Evolutionary conservation across 495 filamentous ascomycete genomes (phyloP), one percentile per base, ranked within the genome.

Genomic region (Xylaria venustula): DNA sequence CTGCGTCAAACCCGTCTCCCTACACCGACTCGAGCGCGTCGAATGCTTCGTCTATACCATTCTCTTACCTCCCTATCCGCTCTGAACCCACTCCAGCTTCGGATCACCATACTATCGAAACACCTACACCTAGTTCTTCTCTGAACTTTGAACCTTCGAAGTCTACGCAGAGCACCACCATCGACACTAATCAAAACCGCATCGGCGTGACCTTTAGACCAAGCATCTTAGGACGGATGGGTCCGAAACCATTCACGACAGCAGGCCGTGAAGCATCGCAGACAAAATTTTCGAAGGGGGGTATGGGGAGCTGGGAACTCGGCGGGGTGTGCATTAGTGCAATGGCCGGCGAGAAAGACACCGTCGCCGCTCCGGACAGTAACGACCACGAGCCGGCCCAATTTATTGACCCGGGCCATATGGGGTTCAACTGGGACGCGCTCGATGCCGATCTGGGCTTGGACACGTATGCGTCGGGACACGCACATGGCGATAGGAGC

Each of bases 121-220:
- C n/a, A n/a, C n/a, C 30, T 15, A 25, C 5, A n/a, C 19, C 32
- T 5, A 52, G n/a, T n/a, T 14, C 26, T 7, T 6, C 23, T 34
- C 34, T 12, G 28, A 54, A 8, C 36, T 44, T 25, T 15, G 40
- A 55, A 19, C 9, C 37, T 32, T 32, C 40, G 2, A 55, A 44
- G n/a, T 23, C 53, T 23, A 44, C 17, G 14, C 51, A 54, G 36
- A 28, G 26, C n/a, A n/a, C 5, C 30, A 19, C 26, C 5, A 5
- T 15, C 12, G n/a, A 55, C 12, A 15, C 6, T 15, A 37, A 22
- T 8, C 53, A 44, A 17, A 55, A 20, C 17, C 53, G 25, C 3
- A 45, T 55, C n/a, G 53, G 53, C 7, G 53, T 55, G 3, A 55
- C 53, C n/a, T 14, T 55, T 22, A n/a, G 37, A 5, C 5, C 53